These are phyloP conservation scores for Gynandropsis gynandra DNA, from an alignment of 345 rosid genomes.

Conservation along the genomic window DNA sequence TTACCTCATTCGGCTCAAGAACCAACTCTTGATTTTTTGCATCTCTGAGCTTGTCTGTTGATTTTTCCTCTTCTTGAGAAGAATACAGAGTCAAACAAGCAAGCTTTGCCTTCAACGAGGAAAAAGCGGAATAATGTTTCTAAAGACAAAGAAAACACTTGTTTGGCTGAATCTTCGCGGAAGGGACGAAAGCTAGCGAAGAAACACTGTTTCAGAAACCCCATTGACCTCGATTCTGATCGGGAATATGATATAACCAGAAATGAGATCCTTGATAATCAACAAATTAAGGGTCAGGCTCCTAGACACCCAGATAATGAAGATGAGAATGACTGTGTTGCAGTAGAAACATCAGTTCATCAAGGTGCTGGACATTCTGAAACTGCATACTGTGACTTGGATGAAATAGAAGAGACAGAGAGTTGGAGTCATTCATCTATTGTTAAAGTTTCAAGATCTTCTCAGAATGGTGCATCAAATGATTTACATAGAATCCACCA, in stretches of 20 bases:
- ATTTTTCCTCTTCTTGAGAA: constrained; percentile 7
- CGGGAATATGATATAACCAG: constrained; percentile 26
- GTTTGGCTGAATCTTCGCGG: constrained; percentile 32
- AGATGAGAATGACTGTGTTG: constrained; percentile 14
- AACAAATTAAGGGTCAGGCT: constrained; percentile 19
- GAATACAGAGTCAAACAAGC: constrained; percentile 15
- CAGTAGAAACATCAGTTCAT: constrained; percentile 35
- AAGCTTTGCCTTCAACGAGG: constrained; percentile 17
- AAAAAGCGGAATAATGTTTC: constrained; percentile 16
- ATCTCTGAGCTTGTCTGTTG: not conserved
- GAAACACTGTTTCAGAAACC: constrained; percentile 29
- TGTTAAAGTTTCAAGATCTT: constrained; percentile 24
- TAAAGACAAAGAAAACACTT: constrained; percentile 27
- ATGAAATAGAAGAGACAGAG: constrained; percentile 37
- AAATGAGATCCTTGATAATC: constrained; percentile 1
- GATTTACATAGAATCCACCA: constrained; percentile 1
- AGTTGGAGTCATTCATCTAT: constrained; percentile 23
- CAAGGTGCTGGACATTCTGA: constrained; percentile 13
- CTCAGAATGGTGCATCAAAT: constrained; percentile 18
- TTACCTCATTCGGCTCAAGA: not conserved
- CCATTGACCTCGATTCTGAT: constrained; percentile 39
- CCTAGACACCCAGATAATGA: constrained; percentile 18
- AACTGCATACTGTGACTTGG: constrained; percentile 23
- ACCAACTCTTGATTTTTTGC: not conserved
- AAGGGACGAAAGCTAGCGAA: constrained; percentile 43